Percentiles rank a stretch among this genome's conserved stretches.
Evolutionary conservation across 1,284 basidiomycete genomes (phyloP).

Genomic region (Veloboletus limbatus): DNA sequence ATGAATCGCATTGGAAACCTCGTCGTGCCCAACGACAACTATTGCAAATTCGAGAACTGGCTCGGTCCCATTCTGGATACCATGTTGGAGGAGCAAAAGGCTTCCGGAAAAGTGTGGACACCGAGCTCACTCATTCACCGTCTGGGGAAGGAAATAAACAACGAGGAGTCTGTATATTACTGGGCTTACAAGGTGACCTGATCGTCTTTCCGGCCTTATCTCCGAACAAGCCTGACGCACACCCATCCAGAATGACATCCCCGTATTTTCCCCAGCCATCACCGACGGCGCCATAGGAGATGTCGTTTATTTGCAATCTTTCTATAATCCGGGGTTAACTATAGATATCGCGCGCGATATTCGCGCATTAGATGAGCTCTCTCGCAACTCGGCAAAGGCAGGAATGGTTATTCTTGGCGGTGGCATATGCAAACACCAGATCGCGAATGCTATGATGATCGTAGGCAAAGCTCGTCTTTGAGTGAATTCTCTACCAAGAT

Average conservation of each 20-base stretch:
- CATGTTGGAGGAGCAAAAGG: conserved; percentile 88
- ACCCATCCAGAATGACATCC: conserved; percentile 83
- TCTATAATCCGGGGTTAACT: conserved; percentile 83
- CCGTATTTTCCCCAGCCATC: conserved; percentile 97
- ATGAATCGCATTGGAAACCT: conserved; percentile 99
- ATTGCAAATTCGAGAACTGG: conserved; percentile 99
- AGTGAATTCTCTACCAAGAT: too few relatives aligned
- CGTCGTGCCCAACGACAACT: conserved; percentile 97
- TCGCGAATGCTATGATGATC: conserved; percentile 99
- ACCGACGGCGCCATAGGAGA: conserved; percentile 98
- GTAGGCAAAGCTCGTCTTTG: too few relatives aligned
- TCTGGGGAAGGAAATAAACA: conserved; percentile 95
- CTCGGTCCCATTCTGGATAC: conserved; percentile 89
- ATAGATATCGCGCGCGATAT: conserved; percentile 97
- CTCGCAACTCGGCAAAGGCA: conserved; percentile 86
- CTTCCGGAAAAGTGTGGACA: conserved; percentile 78
- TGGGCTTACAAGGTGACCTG: conserved; percentile 92
- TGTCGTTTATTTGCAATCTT: conserved; percentile 99
- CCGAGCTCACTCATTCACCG: conserved; percentile 93
- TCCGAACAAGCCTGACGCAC: conserved; percentile 28
- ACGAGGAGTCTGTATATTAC: conserved; percentile 97
- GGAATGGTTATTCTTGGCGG: conserved; percentile 99
- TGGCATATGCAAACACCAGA: conserved; percentile 99
- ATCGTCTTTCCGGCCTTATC: conserved; percentile 12
- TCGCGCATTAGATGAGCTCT: conserved; percentile 86